Base-by-base conservation (phyloP, 768 basidiomycete species). In the Termitomyces sp. region DNA sequence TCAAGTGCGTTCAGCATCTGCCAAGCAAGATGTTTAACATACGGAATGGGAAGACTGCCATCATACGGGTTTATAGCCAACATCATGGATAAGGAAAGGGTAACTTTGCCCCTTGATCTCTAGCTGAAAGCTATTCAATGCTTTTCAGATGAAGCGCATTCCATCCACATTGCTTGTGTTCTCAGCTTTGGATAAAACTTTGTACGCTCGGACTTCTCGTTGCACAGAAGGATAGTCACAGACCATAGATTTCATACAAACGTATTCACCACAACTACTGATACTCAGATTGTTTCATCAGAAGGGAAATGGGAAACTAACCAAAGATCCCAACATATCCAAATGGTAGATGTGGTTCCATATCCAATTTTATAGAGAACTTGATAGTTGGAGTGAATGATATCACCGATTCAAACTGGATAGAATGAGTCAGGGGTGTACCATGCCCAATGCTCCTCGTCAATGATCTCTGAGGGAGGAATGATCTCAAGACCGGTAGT, bases 171-270 rank as follows among this genome's bases (percentile, higher is more conserved):
- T 7, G 2, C 26, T 43, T 1, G 13, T n/a, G 30, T 44, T 22
- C 3, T 4, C 30, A 12, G 40, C 36, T 2, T 53, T 7, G 28
- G 52, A 45, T 18, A 54, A 9, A 33, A 20, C 14, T 45, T 45
- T 4, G 43, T 43, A 54, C n/a, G 53, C 53, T 13, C 33, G 8
- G 4, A 54, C 9, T 14, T 54, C 53, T 6, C 53, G 30, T 45
- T 22, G 7, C 3, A 54, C 53, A 6, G 28, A 54, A n/a, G 38
- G 6, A 36, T 53, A 53, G 24, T 43, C 53, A 26, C 33, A 53
- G 53, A 53, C 53, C 53, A 54, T 43, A 10, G 53, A 42, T n/a
- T 54, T 54, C 43, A 54, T 54, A 30, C 53, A 54, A 22, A 54
- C 53, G 14, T 54, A 54, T 4, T 33, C n/a, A 10, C 22, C 7